Evolutionary conservation across 495 filamentous ascomycete species (phyloP).

Genomic region (Xylaria palmicola): DNA sequence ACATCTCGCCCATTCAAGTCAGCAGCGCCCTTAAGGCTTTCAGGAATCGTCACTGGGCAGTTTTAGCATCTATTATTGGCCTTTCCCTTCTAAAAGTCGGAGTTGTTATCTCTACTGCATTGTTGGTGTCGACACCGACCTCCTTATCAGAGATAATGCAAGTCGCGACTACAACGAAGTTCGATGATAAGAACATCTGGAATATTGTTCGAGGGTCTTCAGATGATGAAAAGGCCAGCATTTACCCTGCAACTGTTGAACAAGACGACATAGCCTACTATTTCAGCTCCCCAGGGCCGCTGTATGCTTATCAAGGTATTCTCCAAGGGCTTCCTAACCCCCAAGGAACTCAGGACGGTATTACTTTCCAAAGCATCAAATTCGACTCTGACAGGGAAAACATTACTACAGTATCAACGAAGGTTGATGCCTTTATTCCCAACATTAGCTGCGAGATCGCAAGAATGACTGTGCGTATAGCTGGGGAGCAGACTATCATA

Average conservation of each 20-base stretch:
- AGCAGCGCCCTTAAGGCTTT: background rate
- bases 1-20: slow-evolving; percentile 8
- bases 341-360: background rate
- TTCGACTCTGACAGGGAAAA: background rate
- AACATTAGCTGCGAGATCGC: background rate
- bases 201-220: too few species aligned
- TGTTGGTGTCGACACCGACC: too few species aligned
- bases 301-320: background rate
- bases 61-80: background rate
- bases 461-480: background rate
- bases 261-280: too few species aligned
- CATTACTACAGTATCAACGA: background rate
- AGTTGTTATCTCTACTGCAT: too few species aligned
- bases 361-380: background rate
- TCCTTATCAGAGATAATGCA: too few species aligned
- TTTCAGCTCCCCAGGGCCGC: too few species aligned
- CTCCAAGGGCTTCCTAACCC: background rate
- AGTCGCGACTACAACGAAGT: too few species aligned
- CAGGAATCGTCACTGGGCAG: background rate
- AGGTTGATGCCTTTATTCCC: background rate
- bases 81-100: too few species aligned
- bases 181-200: too few species aligned
- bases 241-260: too few species aligned
- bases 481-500: background rate
- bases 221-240: too few species aligned